Base-by-base conservation (phyloP, 2,329 filamentous ascomycete genomes). In the Chrysoporthe deuterocubensis region DNA sequence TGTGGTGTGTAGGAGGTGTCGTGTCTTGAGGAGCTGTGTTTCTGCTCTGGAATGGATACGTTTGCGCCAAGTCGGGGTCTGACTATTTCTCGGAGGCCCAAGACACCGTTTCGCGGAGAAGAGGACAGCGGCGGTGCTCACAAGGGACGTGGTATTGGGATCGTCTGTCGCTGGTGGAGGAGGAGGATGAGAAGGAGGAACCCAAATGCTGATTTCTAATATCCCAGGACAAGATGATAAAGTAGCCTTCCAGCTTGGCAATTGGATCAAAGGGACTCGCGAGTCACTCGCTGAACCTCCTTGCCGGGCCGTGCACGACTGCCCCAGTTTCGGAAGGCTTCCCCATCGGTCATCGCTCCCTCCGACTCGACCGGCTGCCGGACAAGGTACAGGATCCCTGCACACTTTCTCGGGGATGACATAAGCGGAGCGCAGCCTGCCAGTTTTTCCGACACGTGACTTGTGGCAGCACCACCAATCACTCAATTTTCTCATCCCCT, bases 241-340 rank as follows among this genome's bases (percentile, higher is more conserved):
- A 57, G 62, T 60, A 61, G 65, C 43, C 48, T 61, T 63, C 50
- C n/a, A 62, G 56, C 68, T 69, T 69, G 68, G 65, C 68, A 69
- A 62, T 65, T 69, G 65, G 61, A 67, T 67, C 65, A 69, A 57
- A 69, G 61, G 67, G 65, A 44, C 64, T 37, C 44, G 61, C 61
- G 60, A 43, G 57, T 66, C 54, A 48, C 64, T 66, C 32, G 43
- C 56, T 59, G 52, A 21, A 64, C 43, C n/a, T 67, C 66, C 54
- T 57, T 57, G 59, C 42, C 59, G 43, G 50, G 62, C 62, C 50
- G 60, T 62, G 60, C 60, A 54, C 60, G 44, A 62, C 34, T 42
- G 60, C 9, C 66, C 66, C 62, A 32, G 61, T 67, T 67, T 62
- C 62, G 62, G 48, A 48, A 58, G 59, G 42, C 43, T 34, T 37